Evolutionary conservation across 148 eudicot species (phyloP).

Genomic region (Diospyros lotus): DNA sequence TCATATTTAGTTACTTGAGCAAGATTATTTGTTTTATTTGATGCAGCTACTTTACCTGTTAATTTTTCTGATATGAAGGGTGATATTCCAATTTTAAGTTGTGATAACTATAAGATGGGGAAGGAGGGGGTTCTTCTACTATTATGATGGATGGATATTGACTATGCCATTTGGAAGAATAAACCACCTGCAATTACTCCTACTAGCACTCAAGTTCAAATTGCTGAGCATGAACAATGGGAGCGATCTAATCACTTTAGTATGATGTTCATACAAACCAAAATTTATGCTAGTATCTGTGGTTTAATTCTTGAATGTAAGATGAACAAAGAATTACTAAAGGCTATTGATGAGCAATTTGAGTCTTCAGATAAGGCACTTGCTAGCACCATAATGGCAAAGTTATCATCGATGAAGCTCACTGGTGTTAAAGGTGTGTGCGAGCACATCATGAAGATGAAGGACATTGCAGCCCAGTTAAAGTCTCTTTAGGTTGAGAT

Average conservation of each 20-base stretch:
- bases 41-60: background rate
- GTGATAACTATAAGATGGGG: background rate
- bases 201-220: background rate
- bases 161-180: background rate
- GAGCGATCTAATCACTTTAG: background rate
- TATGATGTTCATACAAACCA: background rate
- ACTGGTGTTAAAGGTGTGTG: constrained; percentile 8
- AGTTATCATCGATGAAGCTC: constrained; percentile 14
- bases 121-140: background rate
- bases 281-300: background rate
- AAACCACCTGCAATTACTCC: background rate
- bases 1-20: background rate
- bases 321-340: no score
- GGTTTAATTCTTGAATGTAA: no score
- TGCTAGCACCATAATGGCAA: constrained; percentile 14
- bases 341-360: no score
- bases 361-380: constrained; percentile 6
- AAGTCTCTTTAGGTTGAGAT: no score
- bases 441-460: background rate
- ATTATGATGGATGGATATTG: background rate
- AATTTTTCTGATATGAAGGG: background rate
- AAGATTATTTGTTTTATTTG: no score
- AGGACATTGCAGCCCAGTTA: no score
- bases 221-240: background rate
- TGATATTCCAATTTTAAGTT: background rate